Base-by-base conservation (phyloP, 345 rosid genomes). In the Arabidopsis suecica region DNA sequence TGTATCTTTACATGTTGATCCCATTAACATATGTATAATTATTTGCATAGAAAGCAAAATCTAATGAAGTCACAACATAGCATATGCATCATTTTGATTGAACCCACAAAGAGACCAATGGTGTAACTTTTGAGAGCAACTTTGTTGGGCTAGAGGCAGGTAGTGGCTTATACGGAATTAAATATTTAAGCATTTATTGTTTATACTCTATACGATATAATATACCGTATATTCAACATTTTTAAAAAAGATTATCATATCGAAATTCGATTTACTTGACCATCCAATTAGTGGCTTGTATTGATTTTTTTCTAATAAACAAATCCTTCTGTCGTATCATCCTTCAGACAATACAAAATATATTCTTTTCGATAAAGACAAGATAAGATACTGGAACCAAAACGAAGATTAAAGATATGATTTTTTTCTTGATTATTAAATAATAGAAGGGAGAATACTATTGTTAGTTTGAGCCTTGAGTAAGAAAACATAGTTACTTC, bases 201-300 rank as follows among this genome's bases (percentile, higher is more conserved):
- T 57, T 16, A 23, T 36, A 5, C 5, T 14, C 20, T 3, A 32
- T n/a, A 25, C 8, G 25, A 9, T 55, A 25, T 1, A 7, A 45
- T n/a, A 30, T 34, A 71, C 16, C 36, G 25, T 33, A 34, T 18
- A 55, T 49, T 61, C 20, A 60, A 18, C 44, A 51, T 40, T 12
- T 30, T 62, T 2, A 0, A 28, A 28, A 62, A 63, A 32, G 34
- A 42, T 55, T 34, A 55, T 55, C 64, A 41, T 60, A 53, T 13
- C 4, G 3, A 14, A 57, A 36, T 37, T 60, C 13, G 49, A 60
- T 25, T 9, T 22, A 9, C 8, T 25, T 48, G 67, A 59, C 41
- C 59, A 60, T 37, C 5, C 38, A 71, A 44, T 45, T 73, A 23
- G 48, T 45, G 58, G 58, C 41, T 45, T 55, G 23, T 40, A 23